These are phyloP conservation scores for Phytopythium chamaehyphon DNA, from an alignment of 352 stramenopile species.

Conservation along the genomic window DNA sequence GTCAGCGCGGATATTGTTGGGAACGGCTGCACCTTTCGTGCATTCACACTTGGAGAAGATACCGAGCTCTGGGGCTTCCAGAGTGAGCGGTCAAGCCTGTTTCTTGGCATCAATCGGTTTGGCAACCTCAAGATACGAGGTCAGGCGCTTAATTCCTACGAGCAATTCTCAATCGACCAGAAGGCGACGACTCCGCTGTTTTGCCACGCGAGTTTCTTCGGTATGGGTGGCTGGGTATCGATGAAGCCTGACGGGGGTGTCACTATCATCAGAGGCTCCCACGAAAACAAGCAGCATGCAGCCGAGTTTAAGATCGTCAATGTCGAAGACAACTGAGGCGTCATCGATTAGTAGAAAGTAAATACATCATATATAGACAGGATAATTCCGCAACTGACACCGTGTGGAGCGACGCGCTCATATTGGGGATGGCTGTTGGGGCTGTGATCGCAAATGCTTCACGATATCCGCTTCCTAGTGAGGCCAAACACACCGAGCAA, in stretches of 20 bases:
- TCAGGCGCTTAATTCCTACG: conserved; percentile 61
- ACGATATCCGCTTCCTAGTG: neutral
- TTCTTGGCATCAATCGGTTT: conserved; percentile 69
- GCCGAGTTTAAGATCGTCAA: conserved; percentile 57
- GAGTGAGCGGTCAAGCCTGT: conserved; percentile 59
- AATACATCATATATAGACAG: neutral
- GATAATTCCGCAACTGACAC: too few species aligned
- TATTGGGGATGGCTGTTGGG: too few species aligned
- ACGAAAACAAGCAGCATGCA: conserved; percentile 58
- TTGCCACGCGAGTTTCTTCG: conserved; percentile 69
- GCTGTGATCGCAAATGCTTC: neutral
- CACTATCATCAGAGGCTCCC: conserved; percentile 48
- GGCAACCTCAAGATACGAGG: conserved; percentile 64
- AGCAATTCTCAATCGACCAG: conserved; percentile 65
- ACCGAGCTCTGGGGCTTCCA: conserved; percentile 78
- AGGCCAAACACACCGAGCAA: neutral
- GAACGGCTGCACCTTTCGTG: conserved; percentile 63
- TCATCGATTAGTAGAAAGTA: too few species aligned
- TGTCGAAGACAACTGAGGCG: conserved; percentile 22
- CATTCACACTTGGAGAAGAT: conserved; percentile 72
- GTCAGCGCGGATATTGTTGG: conserved; percentile 57
- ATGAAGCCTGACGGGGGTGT: conserved; percentile 25
- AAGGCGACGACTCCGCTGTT: conserved; percentile 54
- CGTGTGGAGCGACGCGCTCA: too few species aligned
- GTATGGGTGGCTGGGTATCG: conserved; percentile 58